A percentile compares a stretch with the other conserved stretches of the same genome.
These are phyloP conservation scores for Citrus medica DNA, from an alignment of 345 rosid genomes.

Conservation along the genomic window DNA sequence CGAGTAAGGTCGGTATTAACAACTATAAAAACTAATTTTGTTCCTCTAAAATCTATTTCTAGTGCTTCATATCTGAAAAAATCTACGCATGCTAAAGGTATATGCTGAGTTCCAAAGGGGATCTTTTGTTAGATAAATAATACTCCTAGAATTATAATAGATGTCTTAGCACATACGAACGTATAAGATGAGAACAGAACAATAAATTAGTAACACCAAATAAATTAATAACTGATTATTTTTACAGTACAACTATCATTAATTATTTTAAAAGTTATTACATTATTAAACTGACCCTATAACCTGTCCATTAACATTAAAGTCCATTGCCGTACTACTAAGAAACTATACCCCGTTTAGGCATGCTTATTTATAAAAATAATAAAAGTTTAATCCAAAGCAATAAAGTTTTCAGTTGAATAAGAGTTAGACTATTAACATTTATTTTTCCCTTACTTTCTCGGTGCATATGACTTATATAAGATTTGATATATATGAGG, in stretches of 20 bases:
- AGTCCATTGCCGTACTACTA: background rate
- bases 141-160: no score
- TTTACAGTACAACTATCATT: rapidly evolving
- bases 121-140: no score
- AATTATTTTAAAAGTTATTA: rapidly evolving
- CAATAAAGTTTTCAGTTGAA: rapidly evolving
- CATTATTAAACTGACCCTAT: rapidly evolving
- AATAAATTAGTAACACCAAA: background rate
- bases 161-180: no score
- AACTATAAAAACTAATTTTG: no score
- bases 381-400: background rate
- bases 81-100: no score
- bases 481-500: background rate
- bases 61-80: no score
- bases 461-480: no score
- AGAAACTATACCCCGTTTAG: background rate
- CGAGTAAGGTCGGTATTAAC: no score
- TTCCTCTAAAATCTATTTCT: no score
- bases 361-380: background rate
- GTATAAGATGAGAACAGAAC: background rate
- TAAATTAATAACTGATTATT: background rate
- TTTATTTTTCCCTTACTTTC: no score
- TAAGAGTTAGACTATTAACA: no score
- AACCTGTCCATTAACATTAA: rapidly evolving
- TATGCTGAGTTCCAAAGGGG: no score